phyloP scores from a whole-genome alignment of 148 eudicot species.

The Tetragonia tetragonoides region DNA sequence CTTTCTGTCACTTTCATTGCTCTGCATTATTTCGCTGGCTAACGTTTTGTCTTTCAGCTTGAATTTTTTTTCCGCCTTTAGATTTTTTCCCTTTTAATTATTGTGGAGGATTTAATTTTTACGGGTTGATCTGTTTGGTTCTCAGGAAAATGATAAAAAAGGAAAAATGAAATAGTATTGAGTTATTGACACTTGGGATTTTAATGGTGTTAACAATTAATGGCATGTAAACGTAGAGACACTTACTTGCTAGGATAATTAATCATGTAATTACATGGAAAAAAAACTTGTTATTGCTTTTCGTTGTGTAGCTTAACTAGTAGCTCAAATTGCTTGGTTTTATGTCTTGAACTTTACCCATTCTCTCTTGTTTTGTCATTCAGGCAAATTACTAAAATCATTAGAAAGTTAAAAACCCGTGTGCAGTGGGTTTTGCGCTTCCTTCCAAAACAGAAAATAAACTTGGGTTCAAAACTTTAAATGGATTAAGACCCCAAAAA shows the following conservation, averaged over 20 bases:
- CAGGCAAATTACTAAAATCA: background rate
- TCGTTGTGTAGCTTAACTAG: background rate
- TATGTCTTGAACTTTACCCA: background rate
- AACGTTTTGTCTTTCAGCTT: background rate
- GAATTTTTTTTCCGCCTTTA: background rate
- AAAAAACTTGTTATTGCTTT: background rate
- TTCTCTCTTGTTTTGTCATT: background rate
- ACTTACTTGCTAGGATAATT: background rate
- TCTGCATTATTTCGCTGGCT: constrained; percentile 12
- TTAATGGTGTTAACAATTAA: background rate
- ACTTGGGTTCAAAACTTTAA: too few relatives aligned
- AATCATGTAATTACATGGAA: background rate
- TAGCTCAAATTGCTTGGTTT: background rate
- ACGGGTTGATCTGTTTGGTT: constrained; percentile 16
- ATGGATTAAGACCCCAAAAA: too few relatives aligned
- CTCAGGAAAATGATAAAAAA: background rate
- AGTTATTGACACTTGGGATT: background rate
- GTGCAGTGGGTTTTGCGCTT: too few relatives aligned
- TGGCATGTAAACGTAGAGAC: background rate
- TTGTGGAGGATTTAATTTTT: background rate
- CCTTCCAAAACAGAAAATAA: background rate
- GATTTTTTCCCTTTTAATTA: background rate
- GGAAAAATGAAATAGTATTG: background rate
- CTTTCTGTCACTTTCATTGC: constrained; percentile 4
- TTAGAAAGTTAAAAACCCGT: background rate